Conservation (phyloP, 495 filamentous ascomycete species). For the Xanthoparmelia taractica region DNA sequence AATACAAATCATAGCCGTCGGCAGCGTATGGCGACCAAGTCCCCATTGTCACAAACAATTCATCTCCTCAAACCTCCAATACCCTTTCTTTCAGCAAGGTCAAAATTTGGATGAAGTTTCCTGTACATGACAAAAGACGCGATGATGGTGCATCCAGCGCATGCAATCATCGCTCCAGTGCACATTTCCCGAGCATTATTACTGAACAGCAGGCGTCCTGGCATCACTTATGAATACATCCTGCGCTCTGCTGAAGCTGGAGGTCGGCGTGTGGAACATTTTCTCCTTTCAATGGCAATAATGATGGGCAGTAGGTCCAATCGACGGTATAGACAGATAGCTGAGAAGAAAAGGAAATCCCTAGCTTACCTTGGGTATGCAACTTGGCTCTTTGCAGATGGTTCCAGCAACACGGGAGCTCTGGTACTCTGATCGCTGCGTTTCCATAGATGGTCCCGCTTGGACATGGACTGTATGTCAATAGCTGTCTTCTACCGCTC, state of each 20-base stretch:
- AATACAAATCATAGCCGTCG: conserved; percentile 3
- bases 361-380: conserved; percentile 4
- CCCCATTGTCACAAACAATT: neutral
- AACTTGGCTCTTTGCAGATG: conserved; percentile 6
- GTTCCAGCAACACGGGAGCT: conserved; percentile 8
- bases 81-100: conserved; percentile 1
- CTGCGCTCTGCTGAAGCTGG: conserved; percentile 2
- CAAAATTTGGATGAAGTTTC: conserved; percentile 12
- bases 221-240: conserved; percentile 3
- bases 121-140: conserved; percentile 13
- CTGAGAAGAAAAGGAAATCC: neutral
- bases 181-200: conserved; percentile 1
- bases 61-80: neutral
- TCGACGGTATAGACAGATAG: neutral
- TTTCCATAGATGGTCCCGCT: conserved; percentile 13
- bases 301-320: neutral
- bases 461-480: conserved; percentile 15
- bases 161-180: neutral
- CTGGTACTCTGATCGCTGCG: conserved; percentile 13
- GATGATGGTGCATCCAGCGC: conserved; percentile 4
- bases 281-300: neutral
- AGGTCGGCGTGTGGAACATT: conserved; percentile 3
- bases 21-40: neutral
- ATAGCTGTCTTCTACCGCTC: conserved; percentile 5
- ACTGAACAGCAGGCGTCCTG: conserved; percentile 10